Evolutionary conservation across 352 stramenopile species (phyloP), one percentile per base, ranked within the genome.

Genomic region (Pythium sukuiense): DNA sequence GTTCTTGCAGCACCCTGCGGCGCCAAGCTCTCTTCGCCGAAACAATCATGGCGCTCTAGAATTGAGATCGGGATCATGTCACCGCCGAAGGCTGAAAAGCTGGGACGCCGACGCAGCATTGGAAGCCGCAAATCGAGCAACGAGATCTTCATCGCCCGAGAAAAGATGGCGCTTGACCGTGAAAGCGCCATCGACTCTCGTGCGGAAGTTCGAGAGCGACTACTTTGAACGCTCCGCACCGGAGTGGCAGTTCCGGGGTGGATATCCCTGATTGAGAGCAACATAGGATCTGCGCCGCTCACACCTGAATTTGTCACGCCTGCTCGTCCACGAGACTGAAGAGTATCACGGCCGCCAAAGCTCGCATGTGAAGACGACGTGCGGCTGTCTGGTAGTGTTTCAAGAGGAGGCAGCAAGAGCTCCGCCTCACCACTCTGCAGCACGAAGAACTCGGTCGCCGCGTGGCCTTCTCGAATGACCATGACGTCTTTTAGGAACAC

Each of bases 401-500:
- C 4, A 74, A 74, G 55, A 0, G 76, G 74, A 4, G 80, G 69
- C 3, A 89, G 61, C 12, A 89, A 57, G 18, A 84, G 69, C 49
- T 91, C 83, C 2, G 77, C 73, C 26, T 85, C 77, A 1, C 83
- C 83, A 29, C 71, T 83, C n/a, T 89, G 76, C 6, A 88, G 71
- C 4, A 91, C 74, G 30, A 85, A 91, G 30, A 89, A 77, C 32
- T 88, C 79, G 8, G 48, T 77, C 0, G 79, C 81, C 33, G 85
- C 55, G 45, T 84, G 79, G 0, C 81, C 83, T 53, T 81, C 74
- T n/a, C 77, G 76, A 11, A 86, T 70, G 5, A 91, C 69, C 9
- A 83, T 77, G 29, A 88, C 74, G 20, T 81, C 76, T 1, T 80
- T 77, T 2, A 91, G 59, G 27, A 89, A 89, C 37, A 89, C 80